Evolutionary conservation across 495 filamentous ascomycete genomes (phyloP).

Genomic region (Articulospora tetracladia): DNA sequence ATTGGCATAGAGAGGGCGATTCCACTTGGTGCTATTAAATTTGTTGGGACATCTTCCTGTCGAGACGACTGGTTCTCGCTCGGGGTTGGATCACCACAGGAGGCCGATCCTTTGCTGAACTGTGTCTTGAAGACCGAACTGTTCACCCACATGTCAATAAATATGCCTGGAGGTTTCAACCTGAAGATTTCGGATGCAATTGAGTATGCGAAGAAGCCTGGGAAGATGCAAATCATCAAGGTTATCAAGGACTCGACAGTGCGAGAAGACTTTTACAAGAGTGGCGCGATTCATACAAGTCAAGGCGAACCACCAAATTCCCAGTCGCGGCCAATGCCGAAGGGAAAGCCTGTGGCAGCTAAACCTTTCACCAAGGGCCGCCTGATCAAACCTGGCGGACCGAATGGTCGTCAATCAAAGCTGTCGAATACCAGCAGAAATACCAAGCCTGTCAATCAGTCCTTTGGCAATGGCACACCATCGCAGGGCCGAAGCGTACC

Average conservation of each 20-base stretch:
- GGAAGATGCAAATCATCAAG: slow-evolving; percentile 84
- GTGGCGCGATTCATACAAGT: slow-evolving; percentile 80
- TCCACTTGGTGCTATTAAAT: slow-evolving; percentile 81
- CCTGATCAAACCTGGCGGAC: slow-evolving; percentile 85
- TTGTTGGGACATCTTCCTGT: slow-evolving; percentile 69
- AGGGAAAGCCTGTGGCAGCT: slow-evolving; percentile 75
- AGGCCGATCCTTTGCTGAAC: slow-evolving; percentile 85
- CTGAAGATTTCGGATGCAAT: slow-evolving; percentile 80
- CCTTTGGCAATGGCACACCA: slow-evolving; percentile 24
- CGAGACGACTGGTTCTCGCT: slow-evolving; percentile 97
- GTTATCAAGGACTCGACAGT: slow-evolving; percentile 76
- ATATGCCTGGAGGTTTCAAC: slow-evolving; percentile 74
- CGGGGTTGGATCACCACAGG: slow-evolving; percentile 80
- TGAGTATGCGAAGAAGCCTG: slow-evolving; percentile 98
- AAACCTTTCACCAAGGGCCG: slow-evolving; percentile 89
- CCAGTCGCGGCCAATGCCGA: slow-evolving; percentile 78
- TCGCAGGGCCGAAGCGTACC: slow-evolving; percentile 43
- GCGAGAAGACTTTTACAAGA: slow-evolving; percentile 86
- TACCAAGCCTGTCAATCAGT: slow-evolving; percentile 40
- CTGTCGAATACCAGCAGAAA: slow-evolving; percentile 43
- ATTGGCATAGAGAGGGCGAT: slow-evolving; percentile 80
- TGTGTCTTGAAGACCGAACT: slow-evolving; percentile 97
- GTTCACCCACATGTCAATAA: slow-evolving; percentile 79
- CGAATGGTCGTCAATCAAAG: slow-evolving; percentile 74
- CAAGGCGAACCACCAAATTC: slow-evolving; percentile 81